Percentiles rank a stretch among this genome's conserved stretches.
Evolutionary conservation across 179 eudicot genomes (phyloP).

Genomic region (Patellifolia procumbens): DNA sequence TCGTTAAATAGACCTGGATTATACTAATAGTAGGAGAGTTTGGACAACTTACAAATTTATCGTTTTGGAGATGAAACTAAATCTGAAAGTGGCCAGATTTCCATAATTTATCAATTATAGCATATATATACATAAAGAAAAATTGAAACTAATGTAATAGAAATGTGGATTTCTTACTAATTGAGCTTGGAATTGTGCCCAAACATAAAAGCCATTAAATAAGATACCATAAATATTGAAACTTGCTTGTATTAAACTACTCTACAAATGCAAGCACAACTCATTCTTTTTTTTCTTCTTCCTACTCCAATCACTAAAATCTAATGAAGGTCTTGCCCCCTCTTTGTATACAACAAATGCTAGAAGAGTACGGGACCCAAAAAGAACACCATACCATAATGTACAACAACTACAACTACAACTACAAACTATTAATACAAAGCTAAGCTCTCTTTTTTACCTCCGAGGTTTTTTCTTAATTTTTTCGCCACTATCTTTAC

Average conservation of each 20-base stretch:
- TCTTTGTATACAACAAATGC: slow-evolving; percentile 24
- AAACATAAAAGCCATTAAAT: background rate
- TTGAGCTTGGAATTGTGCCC: background rate
- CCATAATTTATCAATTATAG: too few relatives aligned
- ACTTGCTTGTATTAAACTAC: slow-evolving; percentile 12
- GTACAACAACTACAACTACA: slow-evolving; percentile 34
- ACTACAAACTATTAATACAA: slow-evolving; percentile 10
- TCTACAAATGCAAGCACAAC: slow-evolving; percentile 9
- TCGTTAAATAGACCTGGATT: too few relatives aligned
- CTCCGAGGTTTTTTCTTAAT: slow-evolving; percentile 38
- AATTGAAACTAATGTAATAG: background rate
- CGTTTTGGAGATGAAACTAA: too few relatives aligned
- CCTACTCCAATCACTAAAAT: slow-evolving; percentile 7
- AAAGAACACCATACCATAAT: slow-evolving; percentile 1
- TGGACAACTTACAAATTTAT: too few relatives aligned
- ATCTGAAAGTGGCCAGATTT: too few relatives aligned
- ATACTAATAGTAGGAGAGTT: too few relatives aligned
- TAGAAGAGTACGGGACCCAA: background rate
- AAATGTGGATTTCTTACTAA: background rate
- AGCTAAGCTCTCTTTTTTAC: slow-evolving; percentile 21
- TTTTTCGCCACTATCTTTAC: slow-evolving; percentile 30
- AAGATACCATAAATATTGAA: slow-evolving; percentile 2
- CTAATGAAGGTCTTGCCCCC: slow-evolving; percentile 20
- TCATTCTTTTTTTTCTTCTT: background rate
- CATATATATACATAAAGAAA: too few relatives aligned